Conservation (phyloP, 2,329 filamentous ascomycete species). For the Fusarium humuli region DNA sequence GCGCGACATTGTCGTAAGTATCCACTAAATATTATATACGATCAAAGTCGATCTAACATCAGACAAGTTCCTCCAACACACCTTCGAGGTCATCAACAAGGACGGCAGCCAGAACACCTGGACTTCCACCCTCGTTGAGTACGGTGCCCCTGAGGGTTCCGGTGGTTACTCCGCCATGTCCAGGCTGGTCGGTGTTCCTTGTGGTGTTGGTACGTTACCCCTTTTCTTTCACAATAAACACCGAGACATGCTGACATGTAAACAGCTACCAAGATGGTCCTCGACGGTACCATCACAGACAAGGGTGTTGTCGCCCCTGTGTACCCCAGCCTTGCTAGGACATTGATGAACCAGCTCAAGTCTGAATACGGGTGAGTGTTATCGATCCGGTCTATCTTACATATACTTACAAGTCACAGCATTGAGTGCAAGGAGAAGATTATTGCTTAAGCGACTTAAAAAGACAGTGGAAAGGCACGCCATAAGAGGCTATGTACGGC, state of each 20-base stretch:
- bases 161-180: constrained; percentile 87
- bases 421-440: constrained; percentile 35
- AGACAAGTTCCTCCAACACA: constrained; percentile 64
- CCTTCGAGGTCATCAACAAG: constrained; percentile 64
- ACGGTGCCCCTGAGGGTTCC: constrained; percentile 80
- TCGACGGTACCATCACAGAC: constrained; percentile 78
- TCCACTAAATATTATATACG: background rate
- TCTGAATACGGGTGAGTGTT: constrained; percentile 71
- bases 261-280: constrained; percentile 75
- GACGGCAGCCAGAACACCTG: constrained; percentile 83
- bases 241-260: background rate
- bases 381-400: background rate
- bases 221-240: background rate
- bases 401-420: constrained; percentile 4
- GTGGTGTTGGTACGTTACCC: constrained; percentile 49
- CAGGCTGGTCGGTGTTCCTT: constrained; percentile 80
- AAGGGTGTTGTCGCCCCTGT: constrained; percentile 84
- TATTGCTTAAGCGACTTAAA: constrained; percentile 17
- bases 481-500: background rate
- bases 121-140: constrained; percentile 84
- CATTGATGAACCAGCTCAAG: constrained; percentile 81
- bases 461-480: background rate
- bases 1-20: constrained; percentile 65
- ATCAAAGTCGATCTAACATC: background rate
- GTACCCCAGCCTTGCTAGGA: constrained; percentile 75